A percentile compares a stretch with the other conserved stretches of the same genome.
These are phyloP conservation scores for Acer negundo DNA, from an alignment of 345 rosid species.

Conservation along the genomic window DNA sequence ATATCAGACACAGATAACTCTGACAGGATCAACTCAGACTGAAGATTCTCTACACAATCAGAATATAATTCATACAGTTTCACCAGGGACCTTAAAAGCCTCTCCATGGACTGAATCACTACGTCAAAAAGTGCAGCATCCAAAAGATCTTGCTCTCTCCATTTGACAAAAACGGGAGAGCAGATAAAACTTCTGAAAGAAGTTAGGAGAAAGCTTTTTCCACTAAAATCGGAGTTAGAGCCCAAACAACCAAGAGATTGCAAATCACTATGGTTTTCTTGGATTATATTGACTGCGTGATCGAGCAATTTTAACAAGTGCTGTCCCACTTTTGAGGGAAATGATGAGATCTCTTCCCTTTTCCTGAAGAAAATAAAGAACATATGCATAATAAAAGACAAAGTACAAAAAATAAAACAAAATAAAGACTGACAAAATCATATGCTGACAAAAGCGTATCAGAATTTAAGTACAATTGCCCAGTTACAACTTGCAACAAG, in stretches of 20 bases:
- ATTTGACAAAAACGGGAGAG: constrained; percentile 52
- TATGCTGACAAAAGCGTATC: neutral
- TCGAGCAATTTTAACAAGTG: constrained; percentile 61
- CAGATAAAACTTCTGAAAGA: constrained; percentile 64
- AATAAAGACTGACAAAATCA: neutral
- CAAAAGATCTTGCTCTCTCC: constrained; percentile 37
- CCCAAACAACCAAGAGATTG: constrained; percentile 57
- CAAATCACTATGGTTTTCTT: constrained; percentile 39
- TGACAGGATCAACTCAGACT: constrained; percentile 33
- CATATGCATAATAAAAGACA: constrained; percentile 9
- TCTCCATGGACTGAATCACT: constrained; percentile 56
- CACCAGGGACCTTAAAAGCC: constrained; percentile 58
- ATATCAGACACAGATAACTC: constrained; percentile 43
- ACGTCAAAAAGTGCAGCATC: constrained; percentile 41
- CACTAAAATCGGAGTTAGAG: constrained; percentile 39
- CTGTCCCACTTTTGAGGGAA: constrained; percentile 57
- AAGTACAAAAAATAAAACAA: neutral
- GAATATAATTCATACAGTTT: constrained; percentile 53
- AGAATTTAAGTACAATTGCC: neutral
- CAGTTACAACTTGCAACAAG: neutral
- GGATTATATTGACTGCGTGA: constrained; percentile 46
- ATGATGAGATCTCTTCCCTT: constrained; percentile 49
- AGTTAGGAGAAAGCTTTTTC: constrained; percentile 44
- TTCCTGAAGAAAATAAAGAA: constrained; percentile 45
- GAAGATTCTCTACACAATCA: constrained; percentile 40